Percentiles rank a stretch among this genome's conserved stretches.
phyloP scores from a whole-genome alignment of 306 rosid species.

The Astragalus membranaceus region DNA sequence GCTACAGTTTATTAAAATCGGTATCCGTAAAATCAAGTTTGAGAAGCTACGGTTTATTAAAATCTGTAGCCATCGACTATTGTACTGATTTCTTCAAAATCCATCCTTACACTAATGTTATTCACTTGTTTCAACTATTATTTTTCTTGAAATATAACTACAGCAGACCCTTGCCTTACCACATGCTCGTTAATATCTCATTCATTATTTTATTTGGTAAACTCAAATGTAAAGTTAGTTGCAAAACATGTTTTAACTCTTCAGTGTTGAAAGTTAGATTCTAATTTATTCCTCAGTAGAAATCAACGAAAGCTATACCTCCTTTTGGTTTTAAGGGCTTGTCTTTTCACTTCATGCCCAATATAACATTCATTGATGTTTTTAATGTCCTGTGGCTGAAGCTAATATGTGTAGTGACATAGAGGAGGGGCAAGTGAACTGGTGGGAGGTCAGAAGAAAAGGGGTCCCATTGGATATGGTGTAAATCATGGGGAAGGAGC shows the following conservation, averaged over 20 bases:
- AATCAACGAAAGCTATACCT: not conserved
- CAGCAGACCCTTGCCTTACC: not conserved
- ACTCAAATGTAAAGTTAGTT: not conserved
- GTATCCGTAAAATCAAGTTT: not conserved
- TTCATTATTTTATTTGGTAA: not conserved
- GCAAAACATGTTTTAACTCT: not conserved
- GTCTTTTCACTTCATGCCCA: not conserved
- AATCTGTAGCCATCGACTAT: not conserved
- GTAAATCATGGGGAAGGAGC: conserved; percentile 4
- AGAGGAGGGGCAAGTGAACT: not conserved
- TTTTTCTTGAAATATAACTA: not conserved
- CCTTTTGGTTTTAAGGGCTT: not conserved
- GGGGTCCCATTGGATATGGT: not conserved
- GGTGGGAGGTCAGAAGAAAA: not conserved
- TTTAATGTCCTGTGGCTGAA: not conserved
- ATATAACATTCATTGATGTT: not conserved
- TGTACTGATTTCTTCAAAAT: not conserved
- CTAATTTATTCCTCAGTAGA: not conserved
- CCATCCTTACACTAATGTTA: not conserved
- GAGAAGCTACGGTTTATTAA: not conserved
- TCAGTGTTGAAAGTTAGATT: not conserved
- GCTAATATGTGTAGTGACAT: not conserved
- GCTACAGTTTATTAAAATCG: not conserved
- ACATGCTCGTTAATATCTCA: not conserved
- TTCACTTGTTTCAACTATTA: not conserved